Evolutionary conservation across 2,329 filamentous ascomycete species (phyloP).

Genomic region (Pseudocercospora vitis): DNA sequence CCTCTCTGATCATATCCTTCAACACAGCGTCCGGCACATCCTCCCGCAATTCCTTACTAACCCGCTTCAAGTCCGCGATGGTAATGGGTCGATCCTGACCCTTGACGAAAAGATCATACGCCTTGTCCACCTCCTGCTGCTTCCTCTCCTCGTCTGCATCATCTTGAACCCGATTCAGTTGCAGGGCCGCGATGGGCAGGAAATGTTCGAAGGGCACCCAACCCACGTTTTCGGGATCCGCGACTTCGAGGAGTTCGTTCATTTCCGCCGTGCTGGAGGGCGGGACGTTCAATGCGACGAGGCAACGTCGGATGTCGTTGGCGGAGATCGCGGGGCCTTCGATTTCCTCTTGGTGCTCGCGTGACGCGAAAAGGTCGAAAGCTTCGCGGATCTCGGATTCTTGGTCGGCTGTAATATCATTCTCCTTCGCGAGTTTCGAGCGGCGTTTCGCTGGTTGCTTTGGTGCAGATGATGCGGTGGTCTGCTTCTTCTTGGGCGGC

Average conservation of each 20-base stretch:
- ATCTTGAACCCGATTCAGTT: constrained; percentile 57
- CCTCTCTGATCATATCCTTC: constrained; percentile 92
- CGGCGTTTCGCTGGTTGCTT: constrained; percentile 55
- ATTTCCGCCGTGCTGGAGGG: constrained; percentile 66
- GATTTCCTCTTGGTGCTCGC: constrained; percentile 56
- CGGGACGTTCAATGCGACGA: constrained; percentile 73
- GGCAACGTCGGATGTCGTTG: constrained; percentile 49
- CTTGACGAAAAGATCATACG: constrained; percentile 76
- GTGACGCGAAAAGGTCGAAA: constrained; percentile 70
- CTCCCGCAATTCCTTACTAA: constrained; percentile 80
- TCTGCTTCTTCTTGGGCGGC: constrained; percentile 37
- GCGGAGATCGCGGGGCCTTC: constrained; percentile 44
- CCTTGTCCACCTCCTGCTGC: constrained; percentile 74
- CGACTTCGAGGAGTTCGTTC: constrained; percentile 71
- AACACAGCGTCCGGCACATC: constrained; percentile 79
- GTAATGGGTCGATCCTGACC: constrained; percentile 67
- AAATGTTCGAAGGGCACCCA: constrained; percentile 78
- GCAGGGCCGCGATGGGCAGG: constrained; percentile 82
- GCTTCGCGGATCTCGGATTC: constrained; percentile 90
- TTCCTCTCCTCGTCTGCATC: constrained; percentile 46
- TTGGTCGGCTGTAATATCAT: constrained; percentile 79
- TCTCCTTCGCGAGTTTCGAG: constrained; percentile 88
- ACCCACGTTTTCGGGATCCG: constrained; percentile 80
- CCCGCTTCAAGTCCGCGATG: constrained; percentile 71
- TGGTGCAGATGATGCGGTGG: constrained; percentile 20